Evolutionary conservation across 2,329 filamentous ascomycete genomes (phyloP).

Genomic region (Colletotrichum euphorbiae): DNA sequence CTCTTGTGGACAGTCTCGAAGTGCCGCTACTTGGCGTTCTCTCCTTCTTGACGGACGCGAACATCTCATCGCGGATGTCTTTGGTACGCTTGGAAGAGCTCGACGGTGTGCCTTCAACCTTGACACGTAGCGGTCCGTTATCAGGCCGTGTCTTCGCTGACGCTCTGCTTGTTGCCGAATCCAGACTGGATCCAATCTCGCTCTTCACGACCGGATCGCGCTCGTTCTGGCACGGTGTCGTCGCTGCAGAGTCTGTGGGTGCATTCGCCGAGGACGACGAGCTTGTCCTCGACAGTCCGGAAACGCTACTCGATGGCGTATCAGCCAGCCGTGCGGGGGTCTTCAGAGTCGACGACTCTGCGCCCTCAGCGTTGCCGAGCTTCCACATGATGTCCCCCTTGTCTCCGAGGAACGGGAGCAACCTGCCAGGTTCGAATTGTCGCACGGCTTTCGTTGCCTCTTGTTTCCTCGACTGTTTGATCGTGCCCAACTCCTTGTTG

Average conservation of each 20-base stretch:
- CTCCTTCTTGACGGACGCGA: slow-evolving; percentile 19
- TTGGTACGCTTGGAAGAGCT: background rate
- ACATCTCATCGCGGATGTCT: slow-evolving; percentile 1
- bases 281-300: background rate
- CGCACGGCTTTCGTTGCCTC: slow-evolving; percentile 24
- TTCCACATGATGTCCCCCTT: slow-evolving; percentile 31
- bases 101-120: slow-evolving; percentile 3
- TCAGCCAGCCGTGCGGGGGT: background rate
- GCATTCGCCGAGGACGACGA: background rate
- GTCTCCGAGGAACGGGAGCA: slow-evolving; percentile 30
- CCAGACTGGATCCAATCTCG: background rate
- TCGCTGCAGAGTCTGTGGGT: background rate
- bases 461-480: slow-evolving; percentile 7
- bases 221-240: background rate
- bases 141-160: background rate
- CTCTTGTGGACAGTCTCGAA: slow-evolving; percentile 9
- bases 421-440: slow-evolving; percentile 18
- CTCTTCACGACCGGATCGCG: background rate
- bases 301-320: background rate
- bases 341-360: background rate
- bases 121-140: background rate
- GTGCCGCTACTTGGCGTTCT: background rate
- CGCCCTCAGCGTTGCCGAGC: slow-evolving; percentile 17
- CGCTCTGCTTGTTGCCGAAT: background rate
- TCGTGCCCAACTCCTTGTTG: slow-evolving; percentile 20